Evolutionary conservation across 2,329 filamentous ascomycete species (phyloP).

Genomic region (Daldinia sp.): DNA sequence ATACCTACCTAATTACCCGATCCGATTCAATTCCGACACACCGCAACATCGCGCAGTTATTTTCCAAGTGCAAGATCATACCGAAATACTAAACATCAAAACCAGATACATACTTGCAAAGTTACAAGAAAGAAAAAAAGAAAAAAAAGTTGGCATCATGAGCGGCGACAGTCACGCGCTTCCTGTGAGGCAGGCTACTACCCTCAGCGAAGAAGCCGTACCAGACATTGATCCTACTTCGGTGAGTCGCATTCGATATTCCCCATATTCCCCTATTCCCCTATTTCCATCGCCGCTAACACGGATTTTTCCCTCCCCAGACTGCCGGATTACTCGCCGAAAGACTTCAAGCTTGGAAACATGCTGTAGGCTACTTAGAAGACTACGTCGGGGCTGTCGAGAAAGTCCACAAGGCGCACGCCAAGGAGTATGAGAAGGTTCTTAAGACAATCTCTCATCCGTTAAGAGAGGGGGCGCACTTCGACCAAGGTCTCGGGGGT

Average conservation of each 20-base stretch:
- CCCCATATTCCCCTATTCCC: too few species aligned
- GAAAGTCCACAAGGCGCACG: conserved; percentile 82
- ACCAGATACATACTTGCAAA: not conserved
- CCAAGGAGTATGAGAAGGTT: conserved; percentile 95
- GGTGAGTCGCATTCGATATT: conserved; percentile 52
- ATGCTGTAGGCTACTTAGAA: conserved; percentile 89
- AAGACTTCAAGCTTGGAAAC: conserved; percentile 94
- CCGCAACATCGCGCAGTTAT: not conserved
- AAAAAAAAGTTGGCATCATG: conserved; percentile 36
- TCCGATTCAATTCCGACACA: not conserved
- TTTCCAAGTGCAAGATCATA: conserved; percentile 13
- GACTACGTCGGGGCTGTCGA: conserved; percentile 87
- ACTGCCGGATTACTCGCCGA: conserved; percentile 84
- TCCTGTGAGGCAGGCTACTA: conserved; percentile 58
- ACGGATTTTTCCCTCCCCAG: conserved; percentile 51
- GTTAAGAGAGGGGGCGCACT: conserved; percentile 89
- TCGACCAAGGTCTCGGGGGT: conserved; percentile 88
- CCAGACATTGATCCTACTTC: conserved; percentile 66
- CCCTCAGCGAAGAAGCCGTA: conserved; percentile 64
- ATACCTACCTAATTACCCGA: not conserved
- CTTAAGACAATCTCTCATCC: conserved; percentile 91
- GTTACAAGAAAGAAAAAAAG: conserved; percentile 2
- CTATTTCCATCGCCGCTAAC: conserved; percentile 19
- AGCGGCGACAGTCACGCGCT: conserved; percentile 47
- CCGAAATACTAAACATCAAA: not conserved